phyloP scores from a whole-genome alignment of 495 filamentous ascomycete genomes.

The Podospora tetraspora region DNA sequence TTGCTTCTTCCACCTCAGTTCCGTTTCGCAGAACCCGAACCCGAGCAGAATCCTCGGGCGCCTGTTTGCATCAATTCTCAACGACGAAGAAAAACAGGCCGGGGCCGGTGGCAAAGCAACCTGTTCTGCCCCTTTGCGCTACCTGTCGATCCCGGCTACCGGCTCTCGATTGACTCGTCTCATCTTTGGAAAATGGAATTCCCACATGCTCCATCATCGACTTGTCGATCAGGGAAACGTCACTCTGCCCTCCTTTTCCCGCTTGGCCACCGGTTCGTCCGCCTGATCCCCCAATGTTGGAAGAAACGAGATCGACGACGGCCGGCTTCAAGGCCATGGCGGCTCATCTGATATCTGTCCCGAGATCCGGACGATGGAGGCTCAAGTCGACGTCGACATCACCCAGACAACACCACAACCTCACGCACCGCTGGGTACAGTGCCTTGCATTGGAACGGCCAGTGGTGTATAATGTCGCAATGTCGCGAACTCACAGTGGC shows the following conservation, averaged over 20 bases:
- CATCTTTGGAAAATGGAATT: background rate
- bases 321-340: background rate
- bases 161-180: background rate
- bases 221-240: too few species aligned
- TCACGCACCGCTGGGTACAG: too few species aligned
- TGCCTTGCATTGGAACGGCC: background rate
- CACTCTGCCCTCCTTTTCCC: background rate
- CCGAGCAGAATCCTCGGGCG: background rate
- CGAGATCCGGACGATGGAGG: background rate
- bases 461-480: background rate
- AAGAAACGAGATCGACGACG: background rate
- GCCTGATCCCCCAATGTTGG: background rate
- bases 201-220: background rate
- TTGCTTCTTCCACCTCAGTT: background rate
- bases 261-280: background rate
- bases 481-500: background rate
- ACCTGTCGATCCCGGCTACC: background rate
- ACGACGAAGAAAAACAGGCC: background rate
- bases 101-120: background rate
- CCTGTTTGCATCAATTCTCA: background rate
- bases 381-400: background rate
- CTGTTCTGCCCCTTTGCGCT: too few species aligned
- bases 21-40: background rate
- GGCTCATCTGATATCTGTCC: background rate
- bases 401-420: background rate